A percentile compares a stretch with the other conserved stretches of the same genome.
These are phyloP conservation scores for Xylaria cubensis DNA, from an alignment of 495 filamentous ascomycete species.

Conservation along the genomic window DNA sequence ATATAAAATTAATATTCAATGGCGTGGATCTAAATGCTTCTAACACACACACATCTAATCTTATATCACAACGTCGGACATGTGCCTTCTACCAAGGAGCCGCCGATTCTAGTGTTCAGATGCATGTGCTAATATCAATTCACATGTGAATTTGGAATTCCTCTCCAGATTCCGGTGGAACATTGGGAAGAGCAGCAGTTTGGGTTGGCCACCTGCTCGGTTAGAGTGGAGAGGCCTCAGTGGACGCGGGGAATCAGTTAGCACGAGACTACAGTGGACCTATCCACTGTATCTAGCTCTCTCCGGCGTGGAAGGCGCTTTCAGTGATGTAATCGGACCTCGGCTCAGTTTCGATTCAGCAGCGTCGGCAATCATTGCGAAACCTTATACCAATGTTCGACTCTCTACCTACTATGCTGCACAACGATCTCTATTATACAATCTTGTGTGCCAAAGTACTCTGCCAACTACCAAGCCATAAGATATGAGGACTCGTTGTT, in stretches of 20 bases:
- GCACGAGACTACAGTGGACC: background rate
- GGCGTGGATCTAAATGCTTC: background rate
- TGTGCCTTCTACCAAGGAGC: background rate
- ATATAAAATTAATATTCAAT: background rate
- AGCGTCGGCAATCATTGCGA: constrained; percentile 10
- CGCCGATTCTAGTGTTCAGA: background rate
- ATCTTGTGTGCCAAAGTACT: background rate
- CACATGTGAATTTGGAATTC: constrained; percentile 15
- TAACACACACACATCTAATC: too few species aligned
- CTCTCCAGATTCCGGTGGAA: background rate
- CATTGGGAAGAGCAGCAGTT: background rate
- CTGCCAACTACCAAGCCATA: background rate
- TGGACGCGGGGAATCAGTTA: constrained; percentile 4
- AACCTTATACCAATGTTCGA: constrained; percentile 4
- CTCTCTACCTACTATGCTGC: background rate
- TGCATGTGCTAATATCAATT: background rate
- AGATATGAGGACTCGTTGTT: constrained; percentile 17
- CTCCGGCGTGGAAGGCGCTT: background rate
- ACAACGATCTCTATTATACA: background rate
- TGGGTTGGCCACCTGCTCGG: constrained; percentile 9
- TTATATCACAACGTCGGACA: too few species aligned
- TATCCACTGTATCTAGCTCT: background rate
- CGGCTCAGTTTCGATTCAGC: constrained; percentile 32
- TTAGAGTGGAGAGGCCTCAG: background rate
- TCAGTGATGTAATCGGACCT: constrained; percentile 46